Evolutionary conservation across 2,329 filamentous ascomycete genomes (phyloP).

Genomic region (Verticillium klebahnii): DNA sequence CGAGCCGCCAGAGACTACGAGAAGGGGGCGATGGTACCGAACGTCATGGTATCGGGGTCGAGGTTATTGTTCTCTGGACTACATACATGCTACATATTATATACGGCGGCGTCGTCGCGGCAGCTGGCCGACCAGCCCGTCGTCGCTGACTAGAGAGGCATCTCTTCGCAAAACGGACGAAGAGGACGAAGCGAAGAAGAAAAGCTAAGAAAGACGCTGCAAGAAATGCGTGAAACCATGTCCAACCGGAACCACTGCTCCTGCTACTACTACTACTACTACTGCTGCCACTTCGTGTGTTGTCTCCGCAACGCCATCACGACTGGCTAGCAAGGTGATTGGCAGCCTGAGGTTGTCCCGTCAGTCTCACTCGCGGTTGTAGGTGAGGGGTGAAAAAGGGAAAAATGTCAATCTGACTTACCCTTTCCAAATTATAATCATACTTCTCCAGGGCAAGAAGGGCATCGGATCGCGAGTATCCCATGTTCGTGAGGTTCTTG

Average conservation of each 20-base stretch:
- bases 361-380: neutral
- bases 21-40: no score
- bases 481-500: conserved; percentile 86
- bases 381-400: neutral
- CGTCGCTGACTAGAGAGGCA: neutral
- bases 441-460: conserved; percentile 84
- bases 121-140: neutral
- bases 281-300: neutral
- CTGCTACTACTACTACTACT: no score
- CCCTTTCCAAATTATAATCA: conserved; percentile 94
- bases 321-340: conserved; percentile 53
- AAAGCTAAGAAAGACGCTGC: neutral
- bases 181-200: neutral
- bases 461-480: conserved; percentile 70
- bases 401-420: conserved; percentile 38
- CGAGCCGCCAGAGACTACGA: no score
- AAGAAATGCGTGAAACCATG: neutral
- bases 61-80: neutral
- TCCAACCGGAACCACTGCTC: neutral
- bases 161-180: neutral
- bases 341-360: conserved; percentile 36
- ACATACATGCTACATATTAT: neutral
- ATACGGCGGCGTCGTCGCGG: neutral
- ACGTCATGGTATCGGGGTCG: neutral
- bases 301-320: conserved; percentile 17